A percentile compares a stretch with the other conserved stretches of the same genome.
These are phyloP conservation scores for Trichomonascaceae sp. DNA, from an alignment of 1,139 yeast genomes.

Conservation along the genomic window DNA sequence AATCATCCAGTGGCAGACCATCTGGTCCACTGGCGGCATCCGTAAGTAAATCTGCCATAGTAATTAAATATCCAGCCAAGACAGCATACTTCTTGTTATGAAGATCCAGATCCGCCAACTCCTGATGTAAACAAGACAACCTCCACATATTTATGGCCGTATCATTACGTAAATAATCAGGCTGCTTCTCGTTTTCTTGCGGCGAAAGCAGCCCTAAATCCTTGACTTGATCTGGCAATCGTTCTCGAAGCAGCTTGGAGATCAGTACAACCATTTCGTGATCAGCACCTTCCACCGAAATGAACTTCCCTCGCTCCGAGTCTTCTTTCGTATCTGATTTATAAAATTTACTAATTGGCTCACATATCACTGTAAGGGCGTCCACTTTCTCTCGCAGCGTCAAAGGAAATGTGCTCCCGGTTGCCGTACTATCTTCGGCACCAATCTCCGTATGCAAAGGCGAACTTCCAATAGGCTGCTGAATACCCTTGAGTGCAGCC, in stretches of 20 bases:
- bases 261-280: constrained; percentile 18
- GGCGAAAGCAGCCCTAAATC: constrained; percentile 16
- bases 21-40: constrained; percentile 9
- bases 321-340: constrained; percentile 11
- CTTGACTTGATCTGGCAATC: constrained; percentile 12
- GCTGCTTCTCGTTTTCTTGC: constrained; percentile 14
- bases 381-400: constrained; percentile 27
- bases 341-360: constrained; percentile 14
- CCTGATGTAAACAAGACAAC: constrained; percentile 26
- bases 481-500: constrained; percentile 13
- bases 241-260: constrained; percentile 14
- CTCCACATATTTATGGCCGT: constrained; percentile 26
- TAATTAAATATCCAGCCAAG: constrained; percentile 26
- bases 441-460: constrained; percentile 1
- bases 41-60: constrained; percentile 25
- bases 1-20: constrained; percentile 7
- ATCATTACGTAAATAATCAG: constrained; percentile 18
- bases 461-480: constrained; percentile 4
- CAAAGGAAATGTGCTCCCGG: constrained; percentile 7
- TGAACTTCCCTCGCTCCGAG: constrained; percentile 13
- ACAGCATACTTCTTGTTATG: constrained; percentile 16
- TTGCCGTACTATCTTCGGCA: not conserved
- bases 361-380: constrained; percentile 23
- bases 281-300: constrained; percentile 27
- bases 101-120: constrained; percentile 18